Evolutionary conservation across 1,284 basidiomycete species (phyloP), one percentile per base, ranked within the genome.

Genomic region (Microbotryum saponariae): DNA sequence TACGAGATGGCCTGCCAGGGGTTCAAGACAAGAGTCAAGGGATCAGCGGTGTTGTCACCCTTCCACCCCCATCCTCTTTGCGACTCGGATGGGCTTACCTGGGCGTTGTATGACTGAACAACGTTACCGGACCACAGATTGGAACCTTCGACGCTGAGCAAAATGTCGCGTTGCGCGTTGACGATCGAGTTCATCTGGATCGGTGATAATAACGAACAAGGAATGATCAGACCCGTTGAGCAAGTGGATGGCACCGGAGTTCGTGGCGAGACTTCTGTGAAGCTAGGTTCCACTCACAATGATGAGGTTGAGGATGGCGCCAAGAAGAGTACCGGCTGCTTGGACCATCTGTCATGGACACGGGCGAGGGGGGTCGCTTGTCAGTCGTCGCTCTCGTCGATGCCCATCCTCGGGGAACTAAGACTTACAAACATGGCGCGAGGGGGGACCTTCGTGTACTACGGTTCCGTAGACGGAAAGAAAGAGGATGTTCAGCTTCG

Each of bases 101-200:
- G 78, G n/a, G 81, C 81, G 73, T 82, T 83, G 70, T 79, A 79
- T 48, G 76, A 73, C 66, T 82, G 79, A 56, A 81, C 76, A 61
- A 79, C 77, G 80, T 80, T 81, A 27, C 81, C 81, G 59, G 78
- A 79, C 81, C 81, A 82, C 21, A 84, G 76, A 60, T 76, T 60
- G 10, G 78, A 81, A 8, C 81, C 81, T 9, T 81, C 75, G 25
- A 80, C 80, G 69, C 82, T 78, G 52, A 76, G 75, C 46, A 83
- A 72, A 12, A 79, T 77, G 29, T 75, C 80, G 47, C 80, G 76
- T 63, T 82, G 81, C 61, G 77, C 77, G 52, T 70, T 68, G 5
- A 83, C 78, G 58, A 83, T 81, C 23, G 77, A 56, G 5, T 72
- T 74, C 54, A 63, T 80, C 78, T 81, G 6, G 79, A 62, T 74